Evolutionary conservation across 2,329 filamentous ascomycete species (phyloP).

Genomic region (Aspergillus fijiensis): DNA sequence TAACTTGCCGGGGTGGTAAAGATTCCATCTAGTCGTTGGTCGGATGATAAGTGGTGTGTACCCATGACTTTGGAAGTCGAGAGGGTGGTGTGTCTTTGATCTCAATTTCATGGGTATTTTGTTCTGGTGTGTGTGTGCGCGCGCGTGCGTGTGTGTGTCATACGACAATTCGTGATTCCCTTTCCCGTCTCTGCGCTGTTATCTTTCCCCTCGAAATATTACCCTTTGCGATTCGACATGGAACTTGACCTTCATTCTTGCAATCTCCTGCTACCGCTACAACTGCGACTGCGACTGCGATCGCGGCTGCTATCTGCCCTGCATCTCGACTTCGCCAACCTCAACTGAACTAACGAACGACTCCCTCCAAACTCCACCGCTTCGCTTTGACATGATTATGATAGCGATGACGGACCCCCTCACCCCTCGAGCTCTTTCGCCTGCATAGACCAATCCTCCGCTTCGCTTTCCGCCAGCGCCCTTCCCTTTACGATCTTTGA

Average conservation of each 20-base stretch:
- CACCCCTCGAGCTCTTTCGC: too few relatives aligned
- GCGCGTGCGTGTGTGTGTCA: neutral
- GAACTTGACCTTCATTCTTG: neutral
- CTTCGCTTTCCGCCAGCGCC: too few relatives aligned
- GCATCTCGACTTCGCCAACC: neutral
- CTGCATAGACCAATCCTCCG: too few relatives aligned
- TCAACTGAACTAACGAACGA: neutral
- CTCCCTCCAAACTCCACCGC: neutral
- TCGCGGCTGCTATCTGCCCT: neutral
- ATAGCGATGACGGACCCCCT: neutral
- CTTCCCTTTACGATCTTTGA: too few relatives aligned
- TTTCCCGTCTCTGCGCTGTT: neutral
- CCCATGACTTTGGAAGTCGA: neutral
- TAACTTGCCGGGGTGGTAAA: neutral
- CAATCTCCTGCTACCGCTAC: neutral
- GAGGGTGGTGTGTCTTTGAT: neutral
- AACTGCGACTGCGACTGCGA: neutral
- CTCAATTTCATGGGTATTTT: neutral
- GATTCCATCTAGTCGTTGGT: slow-evolving; percentile 2
- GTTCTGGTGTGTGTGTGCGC: neutral
- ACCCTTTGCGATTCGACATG: neutral
- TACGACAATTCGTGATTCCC: neutral
- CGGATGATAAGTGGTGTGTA: neutral
- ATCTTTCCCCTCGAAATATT: neutral
- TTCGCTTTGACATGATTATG: neutral